Evolutionary conservation across 768 basidiomycete genomes (phyloP), one percentile per base, ranked within the genome.

Genomic region (Daedaleopsis sinensis): DNA sequence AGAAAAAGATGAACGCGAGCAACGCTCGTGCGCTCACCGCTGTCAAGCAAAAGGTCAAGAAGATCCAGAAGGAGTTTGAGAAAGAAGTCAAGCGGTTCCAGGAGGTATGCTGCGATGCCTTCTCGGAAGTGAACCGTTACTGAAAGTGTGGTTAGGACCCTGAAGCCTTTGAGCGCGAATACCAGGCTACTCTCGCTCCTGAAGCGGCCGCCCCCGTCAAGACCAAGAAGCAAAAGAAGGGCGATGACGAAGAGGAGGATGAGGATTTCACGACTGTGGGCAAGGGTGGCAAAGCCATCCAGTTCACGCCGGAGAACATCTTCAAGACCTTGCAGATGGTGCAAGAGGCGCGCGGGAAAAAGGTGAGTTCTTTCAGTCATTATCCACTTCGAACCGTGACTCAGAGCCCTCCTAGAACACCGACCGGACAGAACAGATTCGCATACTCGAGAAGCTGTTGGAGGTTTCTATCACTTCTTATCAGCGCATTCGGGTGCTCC

Each of bases 41-140:
- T n/a, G 91, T 98, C 88, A 98, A 96, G 78, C 96, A 98, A 77
- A 97, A 96, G 75, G 82, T 98, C 57, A 96, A 91, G 79, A 98
- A 96, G 79, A 83, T 90, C 11, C 68, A 81, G 57, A 96, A 95
- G 74, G 97, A 98, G 73, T 84, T 93, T 71, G 97, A 98, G 77
- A 75, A 74, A 12, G 89, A 93, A 65, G 74, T 96, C 44, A 87
- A 86, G 71, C 84, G 84, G 61, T 98, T 87, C 77, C 89, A 90
- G 70, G 82, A 85, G 73, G 95, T 94, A 68, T 65, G 84, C 71
- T 37, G 23, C 23, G 47, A 6, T 27, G n/a, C 23, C 49, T 47
- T 32, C 9, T 50, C 6, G 36, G 37, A 36, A 16, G 36, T 7
- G 4, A 4, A 13, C 7, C 13, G 13, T 32, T 23, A 42, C 58